These are phyloP conservation scores for Pseudogymnoascus sp. DNA, from an alignment of 2,329 filamentous ascomycete species.

Conservation along the genomic window DNA sequence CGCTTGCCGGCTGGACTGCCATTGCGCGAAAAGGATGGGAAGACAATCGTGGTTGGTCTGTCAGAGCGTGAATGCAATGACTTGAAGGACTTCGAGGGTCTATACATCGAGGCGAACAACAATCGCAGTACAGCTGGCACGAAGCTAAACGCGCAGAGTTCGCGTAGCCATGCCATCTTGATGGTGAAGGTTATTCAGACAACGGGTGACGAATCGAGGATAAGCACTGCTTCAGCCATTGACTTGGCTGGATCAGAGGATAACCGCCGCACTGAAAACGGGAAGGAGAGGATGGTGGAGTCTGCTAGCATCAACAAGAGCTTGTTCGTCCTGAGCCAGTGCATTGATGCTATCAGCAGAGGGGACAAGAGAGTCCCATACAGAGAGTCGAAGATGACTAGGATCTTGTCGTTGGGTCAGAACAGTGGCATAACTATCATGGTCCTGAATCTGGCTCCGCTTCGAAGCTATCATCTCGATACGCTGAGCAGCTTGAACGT, in stretches of 20 bases:
- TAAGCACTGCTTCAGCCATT: constrained; percentile 87
- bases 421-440: constrained; percentile 94
- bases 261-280: constrained; percentile 89
- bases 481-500: constrained; percentile 92
- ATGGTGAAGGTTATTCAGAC: constrained; percentile 81
- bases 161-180: constrained; percentile 81
- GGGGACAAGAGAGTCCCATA: constrained; percentile 77
- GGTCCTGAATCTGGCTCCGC: constrained; percentile 88
- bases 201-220: constrained; percentile 57
- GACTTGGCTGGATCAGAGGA: constrained; percentile 94
- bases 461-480: constrained; percentile 89
- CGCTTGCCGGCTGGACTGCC: constrained; percentile 73
- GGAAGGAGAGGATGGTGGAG: constrained; percentile 85
- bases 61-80: constrained; percentile 76
- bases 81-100: constrained; percentile 79
- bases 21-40: constrained; percentile 77
- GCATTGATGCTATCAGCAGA: constrained; percentile 84
- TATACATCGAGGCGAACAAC: constrained; percentile 88
- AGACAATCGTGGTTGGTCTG: constrained; percentile 78
- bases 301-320: constrained; percentile 97
- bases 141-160: constrained; percentile 87
- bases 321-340: constrained; percentile 87
- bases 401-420: constrained; percentile 84
- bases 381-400: constrained; percentile 93
- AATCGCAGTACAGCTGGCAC: constrained; percentile 86